Evolutionary conservation across 305 asterid genomes (phyloP).

Genomic region (Solanum hybrid): DNA sequence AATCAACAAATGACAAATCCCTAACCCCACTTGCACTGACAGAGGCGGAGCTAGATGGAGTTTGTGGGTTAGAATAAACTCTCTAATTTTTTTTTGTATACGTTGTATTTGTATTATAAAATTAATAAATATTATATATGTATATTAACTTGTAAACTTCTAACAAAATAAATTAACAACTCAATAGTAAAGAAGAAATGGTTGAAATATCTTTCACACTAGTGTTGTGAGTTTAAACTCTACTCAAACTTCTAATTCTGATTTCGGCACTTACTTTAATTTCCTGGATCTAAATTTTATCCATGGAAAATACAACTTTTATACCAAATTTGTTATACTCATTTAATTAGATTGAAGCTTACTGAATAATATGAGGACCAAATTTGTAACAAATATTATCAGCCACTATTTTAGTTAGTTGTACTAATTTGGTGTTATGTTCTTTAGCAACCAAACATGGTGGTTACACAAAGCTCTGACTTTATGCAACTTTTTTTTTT

Average conservation of each 20-base stretch:
- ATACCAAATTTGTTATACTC: background rate
- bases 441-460: background rate
- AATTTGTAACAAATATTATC: background rate
- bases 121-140: too few species aligned
- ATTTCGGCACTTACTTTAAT: rapidly evolving
- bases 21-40: background rate
- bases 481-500: background rate
- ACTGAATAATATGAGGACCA: background rate
- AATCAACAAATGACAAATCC: background rate
- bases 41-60: rapidly evolving
- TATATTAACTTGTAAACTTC: too few species aligned
- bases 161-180: too few species aligned
- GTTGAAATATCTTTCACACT: too few species aligned
- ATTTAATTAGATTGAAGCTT: background rate
- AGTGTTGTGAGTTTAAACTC: background rate
- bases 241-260: background rate
- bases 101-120: too few species aligned
- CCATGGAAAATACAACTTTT: background rate
- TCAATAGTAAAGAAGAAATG: too few species aligned
- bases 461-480: background rate
- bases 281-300: background rate
- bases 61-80: too few species aligned
- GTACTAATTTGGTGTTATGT: background rate
- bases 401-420: background rate
- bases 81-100: too few species aligned